These are phyloP conservation scores for Colletotrichum lupini DNA, from an alignment of 2,329 filamentous ascomycete species.

Conservation along the genomic window DNA sequence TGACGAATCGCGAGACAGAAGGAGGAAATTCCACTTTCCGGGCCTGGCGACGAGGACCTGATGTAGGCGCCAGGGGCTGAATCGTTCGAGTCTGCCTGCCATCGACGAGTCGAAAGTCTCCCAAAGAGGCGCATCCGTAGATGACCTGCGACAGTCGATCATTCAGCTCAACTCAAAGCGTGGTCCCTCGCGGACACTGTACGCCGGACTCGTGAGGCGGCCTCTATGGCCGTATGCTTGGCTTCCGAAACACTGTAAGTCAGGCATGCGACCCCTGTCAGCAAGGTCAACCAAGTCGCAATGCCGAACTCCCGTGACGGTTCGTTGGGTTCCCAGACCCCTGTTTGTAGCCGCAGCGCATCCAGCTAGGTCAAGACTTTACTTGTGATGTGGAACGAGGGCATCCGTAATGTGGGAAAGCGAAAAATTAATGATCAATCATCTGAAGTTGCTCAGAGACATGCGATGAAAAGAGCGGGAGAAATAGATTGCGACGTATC, in stretches of 20 bases:
- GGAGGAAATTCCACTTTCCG: neutral
- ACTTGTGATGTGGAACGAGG: neutral
- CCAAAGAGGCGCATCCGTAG: neutral
- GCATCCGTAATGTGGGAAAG: neutral
- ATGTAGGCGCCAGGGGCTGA: neutral
- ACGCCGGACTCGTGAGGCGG: neutral
- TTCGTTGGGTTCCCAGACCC: neutral
- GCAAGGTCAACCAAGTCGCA: neutral
- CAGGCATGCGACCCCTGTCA: slow-evolving; percentile 29
- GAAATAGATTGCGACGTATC: neutral
- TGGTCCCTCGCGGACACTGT: slow-evolving; percentile 10
- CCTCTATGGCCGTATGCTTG: slow-evolving; percentile 17
- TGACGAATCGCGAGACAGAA: slow-evolving; percentile 10
- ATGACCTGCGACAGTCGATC: slow-evolving; percentile 33
- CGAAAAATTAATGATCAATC: neutral
- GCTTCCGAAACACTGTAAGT: slow-evolving; percentile 29
- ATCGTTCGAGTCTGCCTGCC: neutral
- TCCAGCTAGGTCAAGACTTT: neutral
- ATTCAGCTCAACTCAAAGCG: slow-evolving; percentile 11
- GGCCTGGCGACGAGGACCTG: neutral
- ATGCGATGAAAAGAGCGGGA: slow-evolving; percentile 15
- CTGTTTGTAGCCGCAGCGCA: neutral
- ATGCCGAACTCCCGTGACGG: slow-evolving; percentile 21
- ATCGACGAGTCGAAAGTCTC: neutral
- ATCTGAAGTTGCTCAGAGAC: slow-evolving; percentile 22